Base-by-base conservation (phyloP, 2,329 filamentous ascomycete species). In the Lachnellula subtilissima region DNA sequence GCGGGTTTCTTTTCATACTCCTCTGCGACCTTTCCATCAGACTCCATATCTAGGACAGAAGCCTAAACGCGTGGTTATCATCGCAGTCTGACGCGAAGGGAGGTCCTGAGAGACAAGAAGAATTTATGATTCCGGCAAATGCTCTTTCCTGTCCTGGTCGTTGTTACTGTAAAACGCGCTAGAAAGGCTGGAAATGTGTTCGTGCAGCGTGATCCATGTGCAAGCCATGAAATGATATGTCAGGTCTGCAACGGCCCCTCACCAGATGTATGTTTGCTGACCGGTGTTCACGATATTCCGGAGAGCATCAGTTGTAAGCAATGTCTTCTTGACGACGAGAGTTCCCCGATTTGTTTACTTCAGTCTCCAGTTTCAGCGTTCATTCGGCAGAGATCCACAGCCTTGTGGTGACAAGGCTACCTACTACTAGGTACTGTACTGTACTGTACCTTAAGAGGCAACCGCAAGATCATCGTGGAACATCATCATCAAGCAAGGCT, bases 31-130 rank as follows among this genome's bases (percentile, higher is more conserved):
- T 54, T 63, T 53, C 57, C 66, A 61, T 64, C 58, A 50, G 61
- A 48, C 56, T 68, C 67, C 67, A 69, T 67, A 52, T 65, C 62
- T 57, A 57, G 61, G 55, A 65, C 59, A 62, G 54, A 63, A 60
- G 53, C 62, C 64, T 61, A 58, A 54, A 53, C 22, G 50, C 48
- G 23, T 50, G 46, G 36, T 56, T 51, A 25, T 61, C 64, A 66
- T 67, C 50, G 57, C 58, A 64, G 50, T 55, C 48, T 32, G 47
- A n/a, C 42, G 53, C 14, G 36, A 40, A 37, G 35, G 28, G 48
- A 40, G 37, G 5, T 2, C 2, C 28, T 25, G 40, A 50, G 17
- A 22, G 8, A 14, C 14, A 6, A 7, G 37, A 32, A 17, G 15
- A 40, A 17, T 40, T 40, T 40, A 39, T 14, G 8, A 28, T 28